Evolutionary conservation across 1,284 basidiomycete species (phyloP).

Genomic region (Stereum hirsutum): DNA sequence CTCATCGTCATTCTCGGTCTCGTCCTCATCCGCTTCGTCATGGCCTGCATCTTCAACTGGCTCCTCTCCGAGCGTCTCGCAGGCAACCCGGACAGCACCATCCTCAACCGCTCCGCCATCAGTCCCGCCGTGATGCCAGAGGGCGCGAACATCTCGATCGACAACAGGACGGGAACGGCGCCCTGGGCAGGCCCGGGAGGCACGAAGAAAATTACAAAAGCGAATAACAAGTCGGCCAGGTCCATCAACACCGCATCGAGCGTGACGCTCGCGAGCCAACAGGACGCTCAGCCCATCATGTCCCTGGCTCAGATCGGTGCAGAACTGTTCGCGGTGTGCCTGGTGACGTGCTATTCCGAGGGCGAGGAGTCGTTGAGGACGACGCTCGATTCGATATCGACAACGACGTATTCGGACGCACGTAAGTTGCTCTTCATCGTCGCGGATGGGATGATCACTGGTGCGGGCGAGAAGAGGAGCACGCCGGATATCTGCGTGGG

Average conservation of each 20-base stretch:
- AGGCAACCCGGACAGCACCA: conserved; percentile 56
- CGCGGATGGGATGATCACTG: conserved; percentile 99
- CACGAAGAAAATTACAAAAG: conserved; percentile 38
- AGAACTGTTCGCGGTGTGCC: conserved; percentile 90
- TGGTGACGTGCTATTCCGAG: conserved; percentile 98
- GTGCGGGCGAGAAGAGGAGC: conserved; percentile 87
- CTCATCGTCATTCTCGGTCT: conserved; percentile 88
- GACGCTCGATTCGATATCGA: conserved; percentile 89
- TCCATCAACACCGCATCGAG: conserved; percentile 40
- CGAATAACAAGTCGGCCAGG: conserved; percentile 31
- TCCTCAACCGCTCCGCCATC: conserved; percentile 71
- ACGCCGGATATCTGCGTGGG: conserved; percentile 96
- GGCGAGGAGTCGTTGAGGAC: conserved; percentile 87
- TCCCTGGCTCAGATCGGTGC: conserved; percentile 83
- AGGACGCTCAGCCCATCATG: conserved; percentile 55
- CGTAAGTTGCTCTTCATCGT: conserved; percentile 93
- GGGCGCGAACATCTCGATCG: conserved; percentile 85
- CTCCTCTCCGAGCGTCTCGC: conserved; percentile 80
- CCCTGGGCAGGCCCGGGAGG: conserved; percentile 73
- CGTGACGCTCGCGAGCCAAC: conserved; percentile 40
- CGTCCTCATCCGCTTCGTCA: conserved; percentile 86
- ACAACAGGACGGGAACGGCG: conserved; percentile 85
- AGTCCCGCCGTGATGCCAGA: conserved; percentile 94
- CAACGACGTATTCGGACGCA: conserved; percentile 84
- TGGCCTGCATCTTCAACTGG: conserved; percentile 98